Percentiles rank a stretch among this genome's conserved stretches.
These are phyloP conservation scores for Candida argentea DNA, from an alignment of 805 yeast species.

Conservation along the genomic window DNA sequence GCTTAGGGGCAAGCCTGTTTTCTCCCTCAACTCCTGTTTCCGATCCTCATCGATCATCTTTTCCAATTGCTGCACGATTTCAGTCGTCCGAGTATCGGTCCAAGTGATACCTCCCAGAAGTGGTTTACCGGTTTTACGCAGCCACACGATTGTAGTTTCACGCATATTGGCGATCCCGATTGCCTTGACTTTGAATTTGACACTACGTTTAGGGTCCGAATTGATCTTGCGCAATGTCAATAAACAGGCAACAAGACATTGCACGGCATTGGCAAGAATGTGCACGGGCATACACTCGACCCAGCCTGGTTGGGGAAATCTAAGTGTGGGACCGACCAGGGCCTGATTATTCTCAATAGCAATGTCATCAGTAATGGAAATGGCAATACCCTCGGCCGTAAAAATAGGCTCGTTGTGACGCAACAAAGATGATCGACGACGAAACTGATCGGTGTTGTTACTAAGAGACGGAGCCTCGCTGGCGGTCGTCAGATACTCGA, in stretches of 20 bases:
- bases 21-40: slow-evolving; percentile 47
- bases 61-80: slow-evolving; percentile 54
- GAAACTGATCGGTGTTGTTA: slow-evolving; percentile 33
- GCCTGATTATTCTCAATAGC: slow-evolving; percentile 52
- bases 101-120: slow-evolving; percentile 86
- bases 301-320: slow-evolving; percentile 83
- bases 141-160: slow-evolving; percentile 89
- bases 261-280: slow-evolving; percentile 68
- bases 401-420: slow-evolving; percentile 50
- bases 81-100: slow-evolving; percentile 87
- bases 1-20: slow-evolving; percentile 79
- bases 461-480: slow-evolving; percentile 38
- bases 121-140: slow-evolving; percentile 71
- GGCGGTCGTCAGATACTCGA: slow-evolving; percentile 76
- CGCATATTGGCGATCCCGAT: slow-evolving; percentile 94
- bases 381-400: slow-evolving; percentile 67
- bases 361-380: slow-evolving; percentile 45
- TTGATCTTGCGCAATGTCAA: slow-evolving; percentile 48
- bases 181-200: slow-evolving; percentile 55
- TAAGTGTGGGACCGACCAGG: slow-evolving; percentile 54
- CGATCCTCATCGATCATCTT: slow-evolving; percentile 42
- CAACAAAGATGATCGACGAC: slow-evolving; percentile 31
- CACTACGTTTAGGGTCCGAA: slow-evolving; percentile 36
- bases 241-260: slow-evolving; percentile 64
- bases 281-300: slow-evolving; percentile 87